Conservation (phyloP, 495 filamentous ascomycete genomes). For the Penicillium flavigenum region DNA sequence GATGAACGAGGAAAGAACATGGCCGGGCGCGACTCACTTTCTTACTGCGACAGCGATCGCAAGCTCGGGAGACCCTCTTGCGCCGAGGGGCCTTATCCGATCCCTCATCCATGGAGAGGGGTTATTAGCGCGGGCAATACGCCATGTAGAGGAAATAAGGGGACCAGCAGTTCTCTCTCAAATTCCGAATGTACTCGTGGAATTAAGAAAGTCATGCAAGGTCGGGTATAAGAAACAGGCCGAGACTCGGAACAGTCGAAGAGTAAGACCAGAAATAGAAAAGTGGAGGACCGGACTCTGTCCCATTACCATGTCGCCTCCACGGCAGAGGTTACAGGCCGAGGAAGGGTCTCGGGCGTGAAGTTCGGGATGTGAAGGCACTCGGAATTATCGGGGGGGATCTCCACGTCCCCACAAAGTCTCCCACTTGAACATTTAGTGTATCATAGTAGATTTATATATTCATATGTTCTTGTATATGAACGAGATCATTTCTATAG, state of each 20-base stretch:
- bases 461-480: no score
- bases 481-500: no score
- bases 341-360: not conserved
- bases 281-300: not conserved
- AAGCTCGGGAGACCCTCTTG: conserved; percentile 68
- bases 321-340: not conserved
- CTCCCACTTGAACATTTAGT: not conserved
- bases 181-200: not conserved
- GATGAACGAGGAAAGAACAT: not conserved
- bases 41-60: conserved; percentile 67
- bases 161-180: no score
- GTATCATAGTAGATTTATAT: no score
- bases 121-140: conserved; percentile 25
- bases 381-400: not conserved
- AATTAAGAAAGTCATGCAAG: not conserved
- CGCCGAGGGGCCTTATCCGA: conserved; percentile 50
- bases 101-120: conserved; percentile 48
- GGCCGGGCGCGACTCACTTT: conserved; percentile 36
- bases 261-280: not conserved
- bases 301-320: not conserved
- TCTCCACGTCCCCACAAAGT: not conserved
- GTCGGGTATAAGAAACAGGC: not conserved
- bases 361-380: conserved; percentile 2
- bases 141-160: conserved; percentile 22
- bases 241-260: not conserved